phyloP scores from a whole-genome alignment of 148 eudicot species.

The Euryodendron excelsum region DNA sequence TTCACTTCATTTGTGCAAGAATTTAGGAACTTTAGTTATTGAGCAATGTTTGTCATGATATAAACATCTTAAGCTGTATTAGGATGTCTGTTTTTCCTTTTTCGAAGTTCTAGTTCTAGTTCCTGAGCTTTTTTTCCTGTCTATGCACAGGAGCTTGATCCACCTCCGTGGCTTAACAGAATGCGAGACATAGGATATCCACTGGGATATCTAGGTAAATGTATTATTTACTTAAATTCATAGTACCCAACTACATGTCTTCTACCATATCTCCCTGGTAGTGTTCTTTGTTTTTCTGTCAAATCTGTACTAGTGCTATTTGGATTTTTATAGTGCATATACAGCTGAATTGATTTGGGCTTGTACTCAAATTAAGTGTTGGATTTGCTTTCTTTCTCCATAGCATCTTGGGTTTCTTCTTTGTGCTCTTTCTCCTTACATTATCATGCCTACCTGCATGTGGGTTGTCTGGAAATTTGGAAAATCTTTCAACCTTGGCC shows the following conservation, averaged over 20 bases:
- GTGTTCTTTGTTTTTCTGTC: not conserved
- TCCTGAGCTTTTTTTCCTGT: not conserved
- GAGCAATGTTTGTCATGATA: not conserved
- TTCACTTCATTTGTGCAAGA: not conserved
- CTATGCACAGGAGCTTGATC: slow-evolving; percentile 65
- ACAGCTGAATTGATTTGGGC: not conserved
- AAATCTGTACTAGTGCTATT: not conserved
- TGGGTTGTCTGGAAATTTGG: not conserved
- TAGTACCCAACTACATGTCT: not conserved
- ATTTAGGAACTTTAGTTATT: not conserved
- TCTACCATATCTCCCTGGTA: not conserved
- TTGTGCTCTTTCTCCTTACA: not conserved
- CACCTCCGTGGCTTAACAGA: slow-evolving; percentile 91
- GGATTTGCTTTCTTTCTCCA: not conserved
- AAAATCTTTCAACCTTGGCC: not conserved
- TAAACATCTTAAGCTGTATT: not conserved
- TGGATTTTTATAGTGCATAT: not conserved
- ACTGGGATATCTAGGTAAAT: slow-evolving; percentile 80
- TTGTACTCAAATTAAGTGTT: not conserved
- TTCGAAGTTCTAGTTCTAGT: not conserved
- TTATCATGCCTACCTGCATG: not conserved
- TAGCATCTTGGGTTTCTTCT: not conserved
- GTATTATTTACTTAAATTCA: not conserved
- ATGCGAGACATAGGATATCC: slow-evolving; percentile 91
- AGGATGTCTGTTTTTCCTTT: not conserved